Conservation (phyloP, 2,329 filamentous ascomycete species). For the Xylaria sp. region DNA sequence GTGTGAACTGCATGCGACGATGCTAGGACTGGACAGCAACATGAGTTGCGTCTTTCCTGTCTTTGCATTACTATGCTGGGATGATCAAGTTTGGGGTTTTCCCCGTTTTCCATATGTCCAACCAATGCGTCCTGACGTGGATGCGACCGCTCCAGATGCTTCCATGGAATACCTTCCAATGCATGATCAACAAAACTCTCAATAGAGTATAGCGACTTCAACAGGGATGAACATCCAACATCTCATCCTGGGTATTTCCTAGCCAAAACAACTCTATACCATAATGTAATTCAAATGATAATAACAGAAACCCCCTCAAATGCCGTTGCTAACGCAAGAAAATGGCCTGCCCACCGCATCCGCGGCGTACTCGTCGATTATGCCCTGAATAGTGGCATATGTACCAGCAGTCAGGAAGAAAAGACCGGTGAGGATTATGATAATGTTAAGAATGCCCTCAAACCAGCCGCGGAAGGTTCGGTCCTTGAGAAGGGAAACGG, state of each 20-base stretch:
- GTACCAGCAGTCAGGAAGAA: slow-evolving; percentile 84
- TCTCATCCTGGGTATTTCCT: slow-evolving; percentile 33
- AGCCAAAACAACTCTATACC: slow-evolving; percentile 23
- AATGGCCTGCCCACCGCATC: slow-evolving; percentile 74
- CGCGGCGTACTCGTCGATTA: slow-evolving; percentile 72
- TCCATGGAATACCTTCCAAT: neutral
- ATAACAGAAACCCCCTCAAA: slow-evolving; percentile 46
- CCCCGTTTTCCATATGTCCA: slow-evolving; percentile 1
- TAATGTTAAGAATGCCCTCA: slow-evolving; percentile 70
- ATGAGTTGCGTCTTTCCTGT: slow-evolving; percentile 27
- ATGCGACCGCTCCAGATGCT: neutral
- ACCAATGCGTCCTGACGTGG: neutral
- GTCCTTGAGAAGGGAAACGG: slow-evolving; percentile 56
- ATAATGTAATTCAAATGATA: slow-evolving; percentile 8
- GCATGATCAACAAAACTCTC: slow-evolving; percentile 12
- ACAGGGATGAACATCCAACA: neutral
- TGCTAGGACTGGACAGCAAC: slow-evolving; percentile 23
- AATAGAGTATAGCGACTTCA: neutral
- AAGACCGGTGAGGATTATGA: slow-evolving; percentile 76
- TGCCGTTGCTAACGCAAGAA: slow-evolving; percentile 71
- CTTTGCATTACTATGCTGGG: slow-evolving; percentile 40
- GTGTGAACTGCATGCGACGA: slow-evolving; percentile 33
- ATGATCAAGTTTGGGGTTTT: neutral
- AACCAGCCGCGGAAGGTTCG: slow-evolving; percentile 59
- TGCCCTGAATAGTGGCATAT: slow-evolving; percentile 76